Conservation (phyloP, 2,329 filamentous ascomycete species). For the Ceratocystis papillata region DNA sequence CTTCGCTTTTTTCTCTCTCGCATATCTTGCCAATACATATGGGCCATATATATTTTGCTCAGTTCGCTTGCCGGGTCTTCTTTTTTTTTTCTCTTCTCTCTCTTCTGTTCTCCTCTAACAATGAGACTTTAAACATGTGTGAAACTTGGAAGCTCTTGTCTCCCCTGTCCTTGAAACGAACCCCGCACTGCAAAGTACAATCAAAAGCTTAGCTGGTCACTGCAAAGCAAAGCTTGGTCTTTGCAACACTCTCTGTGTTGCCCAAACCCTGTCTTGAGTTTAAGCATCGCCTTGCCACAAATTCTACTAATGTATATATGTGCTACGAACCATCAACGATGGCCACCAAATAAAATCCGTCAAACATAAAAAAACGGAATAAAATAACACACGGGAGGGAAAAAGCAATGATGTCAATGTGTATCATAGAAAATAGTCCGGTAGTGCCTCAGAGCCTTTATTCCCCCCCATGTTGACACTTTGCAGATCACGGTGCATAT, state of each 20-base stretch:
- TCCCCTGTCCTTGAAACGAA: background rate
- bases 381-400: background rate
- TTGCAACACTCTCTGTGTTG: too few species aligned
- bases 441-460: conserved; percentile 52
- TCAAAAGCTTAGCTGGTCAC: background rate
- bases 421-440: conserved; percentile 56
- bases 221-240: background rate
- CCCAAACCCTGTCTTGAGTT: too few species aligned
- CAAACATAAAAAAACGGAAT: background rate
- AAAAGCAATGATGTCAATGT: conserved; percentile 2
- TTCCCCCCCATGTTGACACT: conserved; percentile 56
- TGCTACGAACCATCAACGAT: background rate
- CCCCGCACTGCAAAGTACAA: background rate
- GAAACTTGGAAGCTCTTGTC: background rate
- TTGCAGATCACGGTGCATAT: conserved; percentile 77
- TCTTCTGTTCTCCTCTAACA: background rate
- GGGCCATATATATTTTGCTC: background rate
- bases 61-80: background rate
- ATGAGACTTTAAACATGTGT: background rate
- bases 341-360: background rate
- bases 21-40: background rate
- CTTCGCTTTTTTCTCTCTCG: background rate
- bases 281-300: too few species aligned
- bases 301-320: background rate
- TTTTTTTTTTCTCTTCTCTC: background rate